phyloP scores from a whole-genome alignment of 805 yeast species.

The Nakazawaea anatomiae region DNA sequence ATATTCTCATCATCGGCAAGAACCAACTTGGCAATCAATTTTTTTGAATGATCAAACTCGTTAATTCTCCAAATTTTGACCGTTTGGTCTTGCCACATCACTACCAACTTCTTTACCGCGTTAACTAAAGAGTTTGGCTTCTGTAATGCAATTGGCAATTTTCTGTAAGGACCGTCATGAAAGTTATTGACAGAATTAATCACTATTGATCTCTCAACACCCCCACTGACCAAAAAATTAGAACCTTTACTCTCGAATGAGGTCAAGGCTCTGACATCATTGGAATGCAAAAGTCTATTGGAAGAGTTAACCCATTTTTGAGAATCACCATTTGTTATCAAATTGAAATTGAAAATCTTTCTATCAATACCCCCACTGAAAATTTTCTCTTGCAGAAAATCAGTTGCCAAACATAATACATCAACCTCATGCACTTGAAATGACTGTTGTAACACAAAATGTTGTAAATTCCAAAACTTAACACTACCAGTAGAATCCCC shows the following conservation, averaged over 20 bases:
- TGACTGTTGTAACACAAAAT: slow-evolving; percentile 71
- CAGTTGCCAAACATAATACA: slow-evolving; percentile 65
- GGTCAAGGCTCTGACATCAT: slow-evolving; percentile 77
- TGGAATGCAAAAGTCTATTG: slow-evolving; percentile 77
- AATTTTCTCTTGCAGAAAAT: slow-evolving; percentile 52
- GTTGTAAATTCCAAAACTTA: slow-evolving; percentile 86
- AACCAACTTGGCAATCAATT: slow-evolving; percentile 58
- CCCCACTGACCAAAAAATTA: slow-evolving; percentile 73
- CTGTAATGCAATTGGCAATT: slow-evolving; percentile 60
- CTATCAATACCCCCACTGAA: slow-evolving; percentile 94
- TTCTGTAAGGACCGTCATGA: slow-evolving; percentile 63
- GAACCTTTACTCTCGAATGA: slow-evolving; percentile 63
- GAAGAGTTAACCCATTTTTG: slow-evolving; percentile 71
- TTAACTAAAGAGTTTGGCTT: slow-evolving; percentile 45
- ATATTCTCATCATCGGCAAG: slow-evolving; percentile 78
- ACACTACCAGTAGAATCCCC: slow-evolving; percentile 96
- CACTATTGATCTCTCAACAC: slow-evolving; percentile 69
- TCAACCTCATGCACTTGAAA: slow-evolving; percentile 89
- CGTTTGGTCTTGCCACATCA: slow-evolving; percentile 77
- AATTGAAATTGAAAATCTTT: slow-evolving; percentile 69
- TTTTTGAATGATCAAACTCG: slow-evolving; percentile 34
- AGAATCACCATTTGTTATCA: slow-evolving; percentile 29
- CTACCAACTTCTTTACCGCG: slow-evolving; percentile 42
- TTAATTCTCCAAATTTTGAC: slow-evolving; percentile 73
- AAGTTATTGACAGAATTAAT: slow-evolving; percentile 64